Percentiles rank a stretch among this genome's conserved stretches.
Evolutionary conservation across 805 yeast species (phyloP).

Genomic region (Ogataea chonburiensis): DNA sequence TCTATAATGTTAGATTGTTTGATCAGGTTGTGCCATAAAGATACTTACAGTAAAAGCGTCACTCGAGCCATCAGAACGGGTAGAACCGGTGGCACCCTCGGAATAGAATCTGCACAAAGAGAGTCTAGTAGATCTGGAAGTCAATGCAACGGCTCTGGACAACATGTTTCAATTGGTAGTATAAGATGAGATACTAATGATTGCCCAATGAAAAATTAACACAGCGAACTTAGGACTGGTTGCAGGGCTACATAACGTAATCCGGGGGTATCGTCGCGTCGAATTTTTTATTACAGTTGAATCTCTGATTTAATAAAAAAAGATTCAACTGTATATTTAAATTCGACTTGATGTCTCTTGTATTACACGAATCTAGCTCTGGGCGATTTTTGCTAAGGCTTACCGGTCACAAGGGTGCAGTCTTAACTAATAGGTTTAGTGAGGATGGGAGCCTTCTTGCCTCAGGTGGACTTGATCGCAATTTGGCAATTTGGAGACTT

Average conservation of each 20-base stretch:
- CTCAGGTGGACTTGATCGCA: conserved; percentile 59
- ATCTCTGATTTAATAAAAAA: too few relatives aligned
- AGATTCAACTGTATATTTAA: too few relatives aligned
- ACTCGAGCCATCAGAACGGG: conserved; percentile 50
- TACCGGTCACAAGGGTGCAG: conserved; percentile 55
- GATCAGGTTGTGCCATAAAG: not conserved
- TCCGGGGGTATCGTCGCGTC: conserved; percentile 11
- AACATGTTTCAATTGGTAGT: conserved; percentile 25
- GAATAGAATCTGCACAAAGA: conserved; percentile 37
- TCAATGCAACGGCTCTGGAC: conserved; percentile 38
- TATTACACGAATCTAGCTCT: conserved; percentile 1
- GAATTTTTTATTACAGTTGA: conserved; percentile 3
- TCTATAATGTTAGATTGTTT: conserved; percentile 35
- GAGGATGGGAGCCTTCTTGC: conserved; percentile 52
- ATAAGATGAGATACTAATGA: not conserved
- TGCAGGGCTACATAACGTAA: conserved; percentile 12
- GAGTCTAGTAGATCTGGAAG: conserved; percentile 30
- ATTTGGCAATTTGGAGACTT: conserved; percentile 36
- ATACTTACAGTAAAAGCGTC: conserved; percentile 59
- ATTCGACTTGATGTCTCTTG: conserved; percentile 6
- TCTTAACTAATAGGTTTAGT: conserved; percentile 52
- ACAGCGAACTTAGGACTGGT: conserved; percentile 1
- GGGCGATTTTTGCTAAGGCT: conserved; percentile 34
- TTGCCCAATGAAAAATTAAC: conserved; percentile 13
- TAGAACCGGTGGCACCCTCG: conserved; percentile 63